Evolutionary conservation across 495 filamentous ascomycete species (phyloP), one percentile per base, ranked within the genome.

Genomic region (Viridothelium virens): DNA sequence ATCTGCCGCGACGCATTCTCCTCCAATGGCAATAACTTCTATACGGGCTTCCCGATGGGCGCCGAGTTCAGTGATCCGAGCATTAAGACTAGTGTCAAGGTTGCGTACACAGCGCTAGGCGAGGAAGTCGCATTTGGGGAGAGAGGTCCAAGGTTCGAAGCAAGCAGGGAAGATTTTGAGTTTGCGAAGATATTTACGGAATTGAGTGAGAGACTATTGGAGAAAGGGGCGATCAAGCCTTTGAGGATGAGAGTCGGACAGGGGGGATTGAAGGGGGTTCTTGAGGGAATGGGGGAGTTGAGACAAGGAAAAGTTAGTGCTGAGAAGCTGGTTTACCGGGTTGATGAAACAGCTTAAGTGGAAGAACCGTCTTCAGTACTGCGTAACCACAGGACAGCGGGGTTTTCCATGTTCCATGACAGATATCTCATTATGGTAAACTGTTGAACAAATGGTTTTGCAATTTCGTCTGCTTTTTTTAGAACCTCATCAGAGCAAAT

Each of bases 211-310:
- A 61, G 63, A 18, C 61, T 87, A 66, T 39, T 87, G 39, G 77
- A 74, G 10, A 66, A 78, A 36, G 79, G 81, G 11, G 78, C 79
- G 73, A 68, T 87, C 18, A 77, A 80, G 72, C 56, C 76, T 1
- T 85, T 88, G 72, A 80, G 79, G 9, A 62, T 74, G 4, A 74
- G 76, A 38, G 72, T 85, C 11, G 67, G 70, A 38, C 62, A 68
- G 12, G 78, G 78, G 33, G 85, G 84, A 0, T 72, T 86, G 48
- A 70, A 79, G 39, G 82, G 77, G 5, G 31, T 36, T 6, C 14
- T 59, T 18, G 18, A 59, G 31, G 53, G 53, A 7, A 34, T 59
- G n/a, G 31, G 36, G 2, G 53, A 59, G 18, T 34, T 59, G 53
- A 11, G 53, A 31, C n/a, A 59, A 31, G 31, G 31, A 6, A 59